phyloP scores from a whole-genome alignment of 768 basidiomycete genomes.

The Cystobasidium onofrii region DNA sequence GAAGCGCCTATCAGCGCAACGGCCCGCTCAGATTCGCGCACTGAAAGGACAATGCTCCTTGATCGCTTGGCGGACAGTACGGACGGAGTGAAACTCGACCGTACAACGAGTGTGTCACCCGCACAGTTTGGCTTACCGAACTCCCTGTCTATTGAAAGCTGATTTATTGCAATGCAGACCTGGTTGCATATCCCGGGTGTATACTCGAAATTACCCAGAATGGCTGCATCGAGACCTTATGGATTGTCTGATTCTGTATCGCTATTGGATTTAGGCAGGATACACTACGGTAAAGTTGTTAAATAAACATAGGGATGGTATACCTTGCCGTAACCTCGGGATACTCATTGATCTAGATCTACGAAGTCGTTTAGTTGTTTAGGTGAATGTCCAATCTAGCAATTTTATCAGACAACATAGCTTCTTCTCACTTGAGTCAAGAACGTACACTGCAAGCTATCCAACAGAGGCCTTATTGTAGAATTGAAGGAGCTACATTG shows the following conservation, averaged over 20 bases:
- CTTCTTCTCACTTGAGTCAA: too few species aligned
- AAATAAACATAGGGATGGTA: too few species aligned
- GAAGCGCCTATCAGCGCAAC: not conserved
- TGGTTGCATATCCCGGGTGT: not conserved
- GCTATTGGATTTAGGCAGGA: too few species aligned
- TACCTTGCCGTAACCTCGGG: too few species aligned
- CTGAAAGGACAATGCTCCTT: slow-evolving; percentile 5
- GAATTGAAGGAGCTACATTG: not conserved
- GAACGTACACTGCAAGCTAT: too few species aligned
- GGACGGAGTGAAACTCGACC: slow-evolving; percentile 9
- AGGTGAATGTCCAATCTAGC: too few species aligned
- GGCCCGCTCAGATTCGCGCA: not conserved
- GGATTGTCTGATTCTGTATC: slow-evolving; percentile 26
- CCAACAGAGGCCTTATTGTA: too few species aligned
- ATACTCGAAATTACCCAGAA: slow-evolving; percentile 26
- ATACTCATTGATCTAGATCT: too few species aligned
- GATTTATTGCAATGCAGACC: not conserved
- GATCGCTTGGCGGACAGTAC: slow-evolving; percentile 16
- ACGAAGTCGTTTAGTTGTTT: too few species aligned
- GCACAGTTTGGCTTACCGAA: not conserved
- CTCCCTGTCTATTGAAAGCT: not conserved
- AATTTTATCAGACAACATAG: too few species aligned
- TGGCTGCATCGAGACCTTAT: slow-evolving; percentile 14
- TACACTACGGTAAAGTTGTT: too few species aligned
- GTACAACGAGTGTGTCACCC: not conserved